Base-by-base conservation (phyloP, 805 yeast genomes). In the Kluyveromyces aestuarii region DNA sequence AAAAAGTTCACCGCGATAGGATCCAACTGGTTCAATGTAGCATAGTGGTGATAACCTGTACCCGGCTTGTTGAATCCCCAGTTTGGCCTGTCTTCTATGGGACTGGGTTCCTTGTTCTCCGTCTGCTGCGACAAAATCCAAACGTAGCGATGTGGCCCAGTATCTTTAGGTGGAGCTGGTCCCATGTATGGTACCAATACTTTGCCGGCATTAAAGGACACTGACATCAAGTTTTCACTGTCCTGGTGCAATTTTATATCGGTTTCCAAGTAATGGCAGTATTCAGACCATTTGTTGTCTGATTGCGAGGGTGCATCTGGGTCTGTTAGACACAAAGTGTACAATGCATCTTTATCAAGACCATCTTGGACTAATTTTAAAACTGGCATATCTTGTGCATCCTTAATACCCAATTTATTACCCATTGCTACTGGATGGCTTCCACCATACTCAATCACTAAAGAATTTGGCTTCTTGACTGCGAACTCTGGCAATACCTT, bases 61-160 rank as follows among this genome's bases (percentile, higher is more conserved):
- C 86, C 85, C 1, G 95, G 93, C 19, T 72, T 70, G n/a, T 84
- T 88, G 27, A 86, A 82, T 14, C 96, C 96, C 96, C 96, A 89
- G 47, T 64, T 65, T 17, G 56, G 54, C 51, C 69, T 60, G 45
- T 62, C 67, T 19, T 50, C 50, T 27, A 64, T 50, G 13, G 60
- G 51, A 40, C 56, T 58, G 6, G 44, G 30, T 16, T 46, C 45
- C 1, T 50, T 45, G 46, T 51, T 56, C 8, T 50, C 46, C 68
- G 75, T 59, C 71, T 84, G 95, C 67, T 82, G 84, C 66, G 73
- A 87, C 52, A 90, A 68, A 48, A 87, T 57, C 58, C 84, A 86
- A 17, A 86, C 87, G 64, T 90, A 90, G 54, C 96, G 80, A 71
- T 90, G 97, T 60, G 82, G 77, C 13, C 95, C 91, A 0, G 96